Evolutionary conservation across 345 rosid species (phyloP), one percentile per base, ranked within the genome.

Genomic region (Linum trigynum): DNA sequence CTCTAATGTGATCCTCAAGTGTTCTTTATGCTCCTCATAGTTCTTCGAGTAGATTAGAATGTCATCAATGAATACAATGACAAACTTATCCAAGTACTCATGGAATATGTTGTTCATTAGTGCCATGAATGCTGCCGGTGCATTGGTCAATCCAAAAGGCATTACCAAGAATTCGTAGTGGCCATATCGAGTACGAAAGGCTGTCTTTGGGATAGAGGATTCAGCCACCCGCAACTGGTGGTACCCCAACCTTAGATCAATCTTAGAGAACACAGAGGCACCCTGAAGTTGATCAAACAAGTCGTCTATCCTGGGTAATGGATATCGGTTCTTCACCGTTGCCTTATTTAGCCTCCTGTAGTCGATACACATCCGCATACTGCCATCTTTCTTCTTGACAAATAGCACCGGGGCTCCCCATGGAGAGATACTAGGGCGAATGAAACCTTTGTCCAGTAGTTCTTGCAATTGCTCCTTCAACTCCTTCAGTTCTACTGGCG

Each of bases 101-200:
- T 23, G 32, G 32, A 23, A 42, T 23, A 42, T 39, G 0, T 4
- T 3, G 23, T 67, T 58, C 58, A 67, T 67, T 3, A 59, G 37
- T 1, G 23, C 57, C 64, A 58, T 42, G 15, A 58, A 67, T 1
- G 35, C 14, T 58, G 56, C 6, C 11, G 12, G 37, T 10, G 65
- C 32, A 59, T 67, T 67, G 0, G 58, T 58, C 32, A 59, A n/a
- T 12, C 43, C 38, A 14, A 67, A 67, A 0, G 35, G 43, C 59
- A 67, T 60, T 41, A 67, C 43, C 39, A 41, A 36, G 38, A 59
- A 43, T n/a, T 69, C 62, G 17, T 69, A 69, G 4, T 61, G 55
- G 4, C 65, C 56, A 51, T 69, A 62, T 4, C 40, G 4, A 1
- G 12, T 69, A 2, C 62, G 7, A 17, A 62, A 61, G 0, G 60